Evolutionary conservation across 257 asterid species (phyloP), one percentile per base, ranked within the genome.

Genomic region (Solanum rostratum): DNA sequence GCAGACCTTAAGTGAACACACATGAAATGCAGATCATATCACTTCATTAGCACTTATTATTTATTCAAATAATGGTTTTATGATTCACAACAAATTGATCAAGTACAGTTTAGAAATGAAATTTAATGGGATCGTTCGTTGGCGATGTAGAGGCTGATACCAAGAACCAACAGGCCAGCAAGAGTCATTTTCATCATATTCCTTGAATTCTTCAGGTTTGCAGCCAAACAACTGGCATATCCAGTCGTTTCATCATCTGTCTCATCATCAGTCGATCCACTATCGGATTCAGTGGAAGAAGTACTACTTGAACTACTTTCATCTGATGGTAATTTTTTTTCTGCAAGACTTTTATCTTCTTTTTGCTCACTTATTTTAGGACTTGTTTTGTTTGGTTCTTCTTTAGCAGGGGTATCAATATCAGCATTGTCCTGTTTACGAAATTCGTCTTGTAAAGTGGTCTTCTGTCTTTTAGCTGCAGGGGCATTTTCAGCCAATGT

Each of bases 141-240:
- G 49, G 70, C 69, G 18, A 89, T 20, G 49, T 88, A 90, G 63
- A 90, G 52, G 12, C 93, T 94, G 54, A 92, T 59, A 16, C 84
- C 90, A 74, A 91, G 83, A 53, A 88, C 92, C 62, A 88, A 37
- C 5, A 93, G 79, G 84, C 82, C 59, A 30, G 74, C 84, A 85
- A 91, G 57, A 85, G 73, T 84, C 70, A 82, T 88, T 16, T 54
- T 63, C 83, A 89, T 63, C 84, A 74, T 86, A 84, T 86, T 85
- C 85, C 91, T 88, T 63, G 90, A 86, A 87, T 66, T 88, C 92
- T 84, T 92, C 92, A 92, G 27, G 79, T 74, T 87, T 29, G 85
- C 84, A 55, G 87, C 92, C 50, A 87, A 83, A 50, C 84, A 83
- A 19, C 78, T 90, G 16, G 87, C 82, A 14, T 12, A n/a, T 22